phyloP scores from a whole-genome alignment of 371 early-diverging fungal species.

The Rhizomucor miehei region DNA sequence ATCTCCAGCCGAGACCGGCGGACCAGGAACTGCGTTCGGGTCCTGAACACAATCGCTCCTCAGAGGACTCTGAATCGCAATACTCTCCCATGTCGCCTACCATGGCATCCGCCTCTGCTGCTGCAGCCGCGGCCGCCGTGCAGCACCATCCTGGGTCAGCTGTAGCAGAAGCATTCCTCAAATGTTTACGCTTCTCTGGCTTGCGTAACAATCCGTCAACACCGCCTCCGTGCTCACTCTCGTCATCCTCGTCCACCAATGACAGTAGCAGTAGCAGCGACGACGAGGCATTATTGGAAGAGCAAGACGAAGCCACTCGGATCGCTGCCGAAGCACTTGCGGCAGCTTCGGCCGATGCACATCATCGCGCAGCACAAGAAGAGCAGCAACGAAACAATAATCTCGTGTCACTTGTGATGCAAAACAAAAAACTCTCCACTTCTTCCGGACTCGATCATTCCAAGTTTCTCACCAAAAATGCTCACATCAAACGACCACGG shows the following conservation, averaged over 20 bases:
- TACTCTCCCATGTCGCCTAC: conserved; percentile 24
- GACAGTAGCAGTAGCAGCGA: conserved; percentile 4
- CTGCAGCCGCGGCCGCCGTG: conserved; percentile 21
- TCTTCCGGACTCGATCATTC: conserved; percentile 21
- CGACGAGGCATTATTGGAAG: conserved; percentile 9
- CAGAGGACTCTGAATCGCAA: background rate
- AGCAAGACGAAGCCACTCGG: conserved; percentile 12
- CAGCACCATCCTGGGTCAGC: conserved; percentile 30
- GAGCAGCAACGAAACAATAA: conserved; percentile 1
- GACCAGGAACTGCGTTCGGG: background rate
- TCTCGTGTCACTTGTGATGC: conserved; percentile 13
- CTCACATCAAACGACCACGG: conserved; percentile 38
- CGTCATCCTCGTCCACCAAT: conserved; percentile 11
- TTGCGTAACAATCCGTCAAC: conserved; percentile 7
- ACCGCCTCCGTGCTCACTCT: conserved; percentile 11
- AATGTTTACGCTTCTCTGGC: conserved; percentile 15
- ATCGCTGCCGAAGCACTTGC: conserved; percentile 11
- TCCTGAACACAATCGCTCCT: conserved; percentile 2
- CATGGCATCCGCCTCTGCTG: conserved; percentile 28
- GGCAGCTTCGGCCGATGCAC: conserved; percentile 11
- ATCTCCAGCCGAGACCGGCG: conserved; percentile 11
- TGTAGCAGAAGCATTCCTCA: conserved; percentile 28
- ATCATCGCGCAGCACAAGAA: conserved; percentile 10
- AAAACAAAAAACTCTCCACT: conserved; percentile 5
- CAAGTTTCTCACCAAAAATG: conserved; percentile 34